Conservation (phyloP, 1,284 basidiomycete genomes). For the Schizophyllum amplum region DNA sequence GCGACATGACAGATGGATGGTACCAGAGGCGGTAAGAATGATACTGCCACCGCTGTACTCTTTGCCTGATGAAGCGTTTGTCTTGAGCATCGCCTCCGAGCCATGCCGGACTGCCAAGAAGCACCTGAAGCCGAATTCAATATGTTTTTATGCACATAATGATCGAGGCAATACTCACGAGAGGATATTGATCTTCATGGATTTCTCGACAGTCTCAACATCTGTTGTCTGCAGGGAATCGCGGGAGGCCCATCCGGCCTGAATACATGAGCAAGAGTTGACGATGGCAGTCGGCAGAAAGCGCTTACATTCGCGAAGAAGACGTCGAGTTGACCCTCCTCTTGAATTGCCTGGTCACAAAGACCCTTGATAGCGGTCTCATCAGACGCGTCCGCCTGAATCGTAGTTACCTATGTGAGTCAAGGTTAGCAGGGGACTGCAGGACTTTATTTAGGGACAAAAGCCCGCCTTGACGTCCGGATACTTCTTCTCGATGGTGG, state of each 20-base stretch:
- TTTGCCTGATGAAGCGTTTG: constrained; percentile 60
- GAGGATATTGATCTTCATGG: constrained; percentile 75
- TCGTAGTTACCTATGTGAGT: constrained; percentile 48
- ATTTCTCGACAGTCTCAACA: constrained; percentile 63
- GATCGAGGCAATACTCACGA: constrained; percentile 46
- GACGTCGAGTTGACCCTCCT: constrained; percentile 83
- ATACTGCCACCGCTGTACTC: constrained; percentile 71
- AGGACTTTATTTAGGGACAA: constrained; percentile 9
- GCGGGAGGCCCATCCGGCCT: constrained; percentile 58
- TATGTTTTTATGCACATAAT: background rate
- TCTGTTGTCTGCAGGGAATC: constrained; percentile 48
- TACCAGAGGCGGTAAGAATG: constrained; percentile 83
- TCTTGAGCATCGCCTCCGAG: constrained; percentile 70
- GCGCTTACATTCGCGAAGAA: constrained; percentile 85
- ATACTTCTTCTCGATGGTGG: constrained; percentile 60
- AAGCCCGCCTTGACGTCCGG: constrained; percentile 68
- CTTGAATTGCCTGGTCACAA: constrained; percentile 66
- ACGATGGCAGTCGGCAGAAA: background rate
- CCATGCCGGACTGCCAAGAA: constrained; percentile 90
- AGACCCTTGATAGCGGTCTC: constrained; percentile 62
- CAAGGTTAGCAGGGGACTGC: constrained; percentile 3
- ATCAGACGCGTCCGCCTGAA: constrained; percentile 80
- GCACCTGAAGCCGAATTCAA: constrained; percentile 41
- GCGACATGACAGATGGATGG: constrained; percentile 13
- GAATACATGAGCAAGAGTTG: background rate